Percentiles rank a stretch among this genome's conserved stretches.
These are phyloP conservation scores for Ustilago xerochloae DNA, from an alignment of 1,284 basidiomycete genomes.

Conservation along the genomic window DNA sequence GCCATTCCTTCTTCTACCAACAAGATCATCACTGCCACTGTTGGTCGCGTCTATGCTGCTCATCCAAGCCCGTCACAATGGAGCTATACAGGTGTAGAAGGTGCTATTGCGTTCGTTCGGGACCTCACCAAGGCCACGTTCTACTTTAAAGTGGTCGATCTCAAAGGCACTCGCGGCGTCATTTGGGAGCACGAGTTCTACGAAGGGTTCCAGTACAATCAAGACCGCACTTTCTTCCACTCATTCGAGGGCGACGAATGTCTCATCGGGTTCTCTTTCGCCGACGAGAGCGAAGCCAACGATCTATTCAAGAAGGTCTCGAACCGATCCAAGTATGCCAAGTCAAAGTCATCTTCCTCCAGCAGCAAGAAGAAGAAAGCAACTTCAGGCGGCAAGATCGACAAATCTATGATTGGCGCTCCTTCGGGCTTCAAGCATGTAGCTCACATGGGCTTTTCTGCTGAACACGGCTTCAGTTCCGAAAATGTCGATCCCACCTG, in stretches of 20 bases:
- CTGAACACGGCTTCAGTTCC: slow-evolving; percentile 85
- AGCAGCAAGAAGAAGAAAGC: slow-evolving; percentile 70
- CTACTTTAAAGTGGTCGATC: slow-evolving; percentile 61
- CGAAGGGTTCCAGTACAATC: slow-evolving; percentile 82
- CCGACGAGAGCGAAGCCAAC: slow-evolving; percentile 86
- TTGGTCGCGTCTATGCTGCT: slow-evolving; percentile 64
- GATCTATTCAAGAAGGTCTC: slow-evolving; percentile 89
- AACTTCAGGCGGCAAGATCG: slow-evolving; percentile 74
- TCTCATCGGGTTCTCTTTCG: slow-evolving; percentile 90
- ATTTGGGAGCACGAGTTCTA: slow-evolving; percentile 96
- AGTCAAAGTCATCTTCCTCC: slow-evolving; percentile 51
- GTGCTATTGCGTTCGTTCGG: slow-evolving; percentile 63
- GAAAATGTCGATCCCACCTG: slow-evolving; percentile 92
- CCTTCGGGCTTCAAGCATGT: slow-evolving; percentile 86
- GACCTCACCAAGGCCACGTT: slow-evolving; percentile 55
- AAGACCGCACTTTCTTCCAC: slow-evolving; percentile 92
- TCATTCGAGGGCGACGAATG: slow-evolving; percentile 89
- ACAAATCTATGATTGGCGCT: slow-evolving; percentile 89
- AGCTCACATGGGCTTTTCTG: slow-evolving; percentile 93
- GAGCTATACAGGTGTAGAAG: slow-evolving; percentile 64
- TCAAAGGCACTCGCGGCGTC: slow-evolving; percentile 80
- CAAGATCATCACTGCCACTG: slow-evolving; percentile 67
- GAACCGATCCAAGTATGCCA: slow-evolving; percentile 75
- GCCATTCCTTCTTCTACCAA: slow-evolving; percentile 59
- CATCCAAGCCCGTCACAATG: slow-evolving; percentile 50